phyloP scores from a whole-genome alignment of 768 basidiomycete species.

The Candolleomyces efflorescens region DNA sequence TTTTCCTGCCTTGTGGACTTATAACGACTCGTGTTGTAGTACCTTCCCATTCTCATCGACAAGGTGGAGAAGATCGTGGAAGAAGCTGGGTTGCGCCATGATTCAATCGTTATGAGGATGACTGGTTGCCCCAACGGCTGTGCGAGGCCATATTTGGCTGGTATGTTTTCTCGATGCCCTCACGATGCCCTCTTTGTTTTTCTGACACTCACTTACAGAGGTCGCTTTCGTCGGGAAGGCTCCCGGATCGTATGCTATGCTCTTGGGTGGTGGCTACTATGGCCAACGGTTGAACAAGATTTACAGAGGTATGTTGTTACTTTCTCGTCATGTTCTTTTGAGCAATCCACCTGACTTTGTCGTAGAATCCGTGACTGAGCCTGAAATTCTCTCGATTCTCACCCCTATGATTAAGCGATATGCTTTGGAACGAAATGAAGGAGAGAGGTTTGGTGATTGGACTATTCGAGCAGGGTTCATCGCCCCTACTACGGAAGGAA shows the following conservation, averaged over 20 bases:
- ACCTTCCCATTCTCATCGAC: slow-evolving; percentile 86
- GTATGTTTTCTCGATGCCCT: slow-evolving; percentile 31
- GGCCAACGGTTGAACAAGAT: slow-evolving; percentile 97
- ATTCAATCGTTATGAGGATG: slow-evolving; percentile 98
- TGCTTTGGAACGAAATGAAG: slow-evolving; percentile 79
- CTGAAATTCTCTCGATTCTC: slow-evolving; percentile 87
- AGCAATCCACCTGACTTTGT: not conserved
- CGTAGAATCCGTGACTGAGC: slow-evolving; percentile 81
- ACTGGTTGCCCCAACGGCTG: slow-evolving; percentile 96
- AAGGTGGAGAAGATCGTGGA: slow-evolving; percentile 96
- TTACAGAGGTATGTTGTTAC: slow-evolving; percentile 59
- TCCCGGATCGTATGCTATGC: slow-evolving; percentile 87
- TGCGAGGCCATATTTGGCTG: slow-evolving; percentile 89
- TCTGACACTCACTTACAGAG: slow-evolving; percentile 43
- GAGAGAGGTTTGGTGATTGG: slow-evolving; percentile 95
- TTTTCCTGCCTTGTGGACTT: not conserved
- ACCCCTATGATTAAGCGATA: slow-evolving; percentile 93
- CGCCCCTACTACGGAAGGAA: slow-evolving; percentile 77
- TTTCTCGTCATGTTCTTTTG: not conserved
- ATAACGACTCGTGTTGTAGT: slow-evolving; percentile 39
- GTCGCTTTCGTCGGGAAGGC: slow-evolving; percentile 97
- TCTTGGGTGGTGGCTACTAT: slow-evolving; percentile 93
- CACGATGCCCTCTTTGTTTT: not conserved
- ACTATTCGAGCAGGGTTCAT: slow-evolving; percentile 92
- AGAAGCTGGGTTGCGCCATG: slow-evolving; percentile 87